Conservation (phyloP, 108 stramenopile genomes). For the Cyclostephanos tholiformis region DNA sequence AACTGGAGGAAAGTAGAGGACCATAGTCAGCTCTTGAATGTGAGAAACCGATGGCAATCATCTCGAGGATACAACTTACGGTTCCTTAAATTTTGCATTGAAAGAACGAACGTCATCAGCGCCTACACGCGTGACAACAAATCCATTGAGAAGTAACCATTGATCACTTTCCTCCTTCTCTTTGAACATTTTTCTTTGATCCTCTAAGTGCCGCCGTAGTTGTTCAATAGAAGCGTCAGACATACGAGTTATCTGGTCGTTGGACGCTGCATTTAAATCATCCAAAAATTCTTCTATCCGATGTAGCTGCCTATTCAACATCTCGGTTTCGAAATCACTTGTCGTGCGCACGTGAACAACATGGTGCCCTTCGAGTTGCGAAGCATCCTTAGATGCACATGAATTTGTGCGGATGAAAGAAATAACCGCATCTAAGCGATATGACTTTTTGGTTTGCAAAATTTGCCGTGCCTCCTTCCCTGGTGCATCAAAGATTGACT, state of each 20-base stretch:
- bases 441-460: constrained; percentile 46
- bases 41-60: constrained; percentile 1
- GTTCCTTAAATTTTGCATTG: constrained; percentile 74
- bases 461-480: constrained; percentile 14
- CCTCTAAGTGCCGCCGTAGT: constrained; percentile 27
- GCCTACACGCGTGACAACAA: constrained; percentile 56
- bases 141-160: constrained; percentile 88
- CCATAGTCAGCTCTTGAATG: background rate
- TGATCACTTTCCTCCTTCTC: constrained; percentile 25
- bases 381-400: constrained; percentile 16
- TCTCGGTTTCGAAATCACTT: constrained; percentile 38
- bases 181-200: constrained; percentile 28
- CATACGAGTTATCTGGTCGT: constrained; percentile 27
- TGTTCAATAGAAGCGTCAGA: constrained; percentile 26
- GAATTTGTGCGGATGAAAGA: constrained; percentile 55
- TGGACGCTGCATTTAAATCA: constrained; percentile 2
- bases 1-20: constrained; percentile 12
- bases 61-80: constrained; percentile 37
- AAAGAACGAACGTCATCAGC: constrained; percentile 82
- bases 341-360: constrained; percentile 70
- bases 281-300: constrained; percentile 30
- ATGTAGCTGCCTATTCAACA: constrained; percentile 41
- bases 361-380: constrained; percentile 61
- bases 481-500: constrained; percentile 31
- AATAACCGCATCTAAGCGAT: constrained; percentile 67